Evolutionary conservation across 768 basidiomycete species (phyloP).

Genomic region (Mycena metata): DNA sequence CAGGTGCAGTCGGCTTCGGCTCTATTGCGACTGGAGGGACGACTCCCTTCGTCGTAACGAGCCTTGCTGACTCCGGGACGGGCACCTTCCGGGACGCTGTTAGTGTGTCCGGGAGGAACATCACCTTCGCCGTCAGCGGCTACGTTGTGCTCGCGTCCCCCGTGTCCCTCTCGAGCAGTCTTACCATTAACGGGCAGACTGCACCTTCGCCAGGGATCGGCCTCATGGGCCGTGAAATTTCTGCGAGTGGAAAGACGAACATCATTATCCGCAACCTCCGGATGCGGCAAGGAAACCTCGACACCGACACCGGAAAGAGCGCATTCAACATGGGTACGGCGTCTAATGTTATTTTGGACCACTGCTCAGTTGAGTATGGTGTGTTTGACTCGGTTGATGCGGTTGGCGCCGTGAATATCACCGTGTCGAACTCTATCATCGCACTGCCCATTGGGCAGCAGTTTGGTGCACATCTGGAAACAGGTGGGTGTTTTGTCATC

Average conservation of each 20-base stretch:
- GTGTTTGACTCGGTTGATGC: slow-evolving; percentile 41
- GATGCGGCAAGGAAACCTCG: slow-evolving; percentile 40
- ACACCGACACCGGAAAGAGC: slow-evolving; percentile 41
- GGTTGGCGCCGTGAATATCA: slow-evolving; percentile 41
- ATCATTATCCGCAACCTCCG: slow-evolving; percentile 41
- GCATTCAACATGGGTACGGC: slow-evolving; percentile 42
- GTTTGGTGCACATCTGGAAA: slow-evolving; percentile 43
- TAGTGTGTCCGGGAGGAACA: slow-evolving; percentile 39
- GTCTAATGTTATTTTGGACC: slow-evolving; percentile 40
- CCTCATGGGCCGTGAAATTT: slow-evolving; percentile 41
- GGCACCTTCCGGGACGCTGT: slow-evolving; percentile 40
- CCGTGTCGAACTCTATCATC: slow-evolving; percentile 40
- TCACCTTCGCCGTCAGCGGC: slow-evolving; percentile 42
- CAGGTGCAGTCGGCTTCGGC: slow-evolving; percentile 43
- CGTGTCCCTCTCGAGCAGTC: slow-evolving; percentile 38
- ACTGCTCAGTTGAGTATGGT: slow-evolving; percentile 40
- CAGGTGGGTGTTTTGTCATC: slow-evolving; percentile 2
- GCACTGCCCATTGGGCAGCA: slow-evolving; percentile 41
- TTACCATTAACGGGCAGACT: slow-evolving; percentile 43
- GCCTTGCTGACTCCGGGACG: slow-evolving; percentile 41
- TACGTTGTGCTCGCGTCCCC: slow-evolving; percentile 42
- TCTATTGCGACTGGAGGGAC: slow-evolving; percentile 42
- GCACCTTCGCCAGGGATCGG: slow-evolving; percentile 41
- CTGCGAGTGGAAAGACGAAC: slow-evolving; percentile 38
- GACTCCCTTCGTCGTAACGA: slow-evolving; percentile 39